A percentile compares a stretch with the other conserved stretches of the same genome.
Evolutionary conservation across 75 land plant species (phyloP).

Genomic region (Adiantum capillusveneris): DNA sequence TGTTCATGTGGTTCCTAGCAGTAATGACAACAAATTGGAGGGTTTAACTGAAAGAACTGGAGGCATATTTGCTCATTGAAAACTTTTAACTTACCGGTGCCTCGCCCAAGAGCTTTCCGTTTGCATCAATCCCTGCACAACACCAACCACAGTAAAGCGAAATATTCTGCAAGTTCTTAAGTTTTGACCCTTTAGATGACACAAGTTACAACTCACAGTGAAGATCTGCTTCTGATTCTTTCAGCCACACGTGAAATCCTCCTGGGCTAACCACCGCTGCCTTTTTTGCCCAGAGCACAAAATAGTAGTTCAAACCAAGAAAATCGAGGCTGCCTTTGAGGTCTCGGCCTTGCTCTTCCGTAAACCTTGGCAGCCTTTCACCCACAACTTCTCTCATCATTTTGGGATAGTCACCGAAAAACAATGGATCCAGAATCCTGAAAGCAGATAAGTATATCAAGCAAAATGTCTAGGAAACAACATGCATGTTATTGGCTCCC

Average conservation of each 20-base stretch:
- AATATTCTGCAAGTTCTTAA: no score
- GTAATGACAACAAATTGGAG: no score
- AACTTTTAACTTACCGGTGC: neutral
- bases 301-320: constrained; percentile 74
- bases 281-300: constrained; percentile 13
- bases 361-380: constrained; percentile 60
- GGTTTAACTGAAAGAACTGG: no score
- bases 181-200: no score
- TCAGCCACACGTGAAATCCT: neutral
- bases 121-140: neutral
- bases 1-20: constrained; percentile 1
- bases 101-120: constrained; percentile 4
- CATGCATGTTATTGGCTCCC: neutral
- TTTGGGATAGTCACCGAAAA: constrained; percentile 71
- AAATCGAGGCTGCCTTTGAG: constrained; percentile 48
- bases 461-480: neutral
- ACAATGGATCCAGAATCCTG: constrained; percentile 79
- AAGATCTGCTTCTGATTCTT: neutral
- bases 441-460: no score
- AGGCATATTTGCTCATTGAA: no score
- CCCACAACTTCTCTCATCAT: constrained; percentile 61
- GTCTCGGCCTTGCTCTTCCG: constrained; percentile 38
- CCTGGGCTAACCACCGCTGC: neutral
- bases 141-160: neutral
- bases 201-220: neutral